A percentile compares a stretch with the other conserved stretches of the same genome.
Evolutionary conservation across 768 basidiomycete genomes (phyloP).

Genomic region (Sarcomyxa edulis): DNA sequence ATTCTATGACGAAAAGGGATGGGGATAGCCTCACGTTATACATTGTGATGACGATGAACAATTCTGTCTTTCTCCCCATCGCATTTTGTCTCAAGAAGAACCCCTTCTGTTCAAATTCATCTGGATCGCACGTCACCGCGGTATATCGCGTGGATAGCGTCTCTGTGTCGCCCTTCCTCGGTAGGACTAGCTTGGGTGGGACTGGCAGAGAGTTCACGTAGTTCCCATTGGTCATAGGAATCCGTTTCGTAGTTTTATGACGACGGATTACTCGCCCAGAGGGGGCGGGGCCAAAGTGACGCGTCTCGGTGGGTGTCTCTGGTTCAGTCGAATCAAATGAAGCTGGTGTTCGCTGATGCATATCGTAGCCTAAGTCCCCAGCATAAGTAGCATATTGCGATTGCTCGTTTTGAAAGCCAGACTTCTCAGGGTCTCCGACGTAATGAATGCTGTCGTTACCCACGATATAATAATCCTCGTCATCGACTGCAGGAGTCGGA

Average conservation of each 20-base stretch:
- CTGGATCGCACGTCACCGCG: slow-evolving; percentile 90
- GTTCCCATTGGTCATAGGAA: slow-evolving; percentile 84
- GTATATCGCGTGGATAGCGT: slow-evolving; percentile 75
- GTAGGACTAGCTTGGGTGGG: slow-evolving; percentile 78
- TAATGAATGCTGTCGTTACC: slow-evolving; percentile 54
- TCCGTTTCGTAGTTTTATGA: slow-evolving; percentile 71
- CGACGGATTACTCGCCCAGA: slow-evolving; percentile 71
- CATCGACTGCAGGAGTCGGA: slow-evolving; percentile 69
- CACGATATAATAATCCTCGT: slow-evolving; percentile 63
- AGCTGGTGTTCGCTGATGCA: slow-evolving; percentile 36
- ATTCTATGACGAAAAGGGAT: slow-evolving; percentile 2
- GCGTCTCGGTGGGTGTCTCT: slow-evolving; percentile 57
- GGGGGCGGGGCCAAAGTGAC: slow-evolving; percentile 88
- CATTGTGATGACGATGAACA: slow-evolving; percentile 96
- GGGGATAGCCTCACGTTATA: slow-evolving; percentile 63
- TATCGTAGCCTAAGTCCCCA: slow-evolving; percentile 33
- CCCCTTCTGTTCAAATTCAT: slow-evolving; percentile 80
- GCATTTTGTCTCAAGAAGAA: slow-evolving; percentile 86
- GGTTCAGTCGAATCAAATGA: slow-evolving; percentile 32
- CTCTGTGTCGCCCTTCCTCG: slow-evolving; percentile 65
- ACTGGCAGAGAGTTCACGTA: slow-evolving; percentile 81
- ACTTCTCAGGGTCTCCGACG: slow-evolving; percentile 44
- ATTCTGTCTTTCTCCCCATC: slow-evolving; percentile 73
- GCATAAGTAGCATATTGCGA: slow-evolving; percentile 19
- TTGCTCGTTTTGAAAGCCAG: slow-evolving; percentile 18